Conservation (phyloP, 23 red algal species). For the Agarophyton chilense region DNA sequence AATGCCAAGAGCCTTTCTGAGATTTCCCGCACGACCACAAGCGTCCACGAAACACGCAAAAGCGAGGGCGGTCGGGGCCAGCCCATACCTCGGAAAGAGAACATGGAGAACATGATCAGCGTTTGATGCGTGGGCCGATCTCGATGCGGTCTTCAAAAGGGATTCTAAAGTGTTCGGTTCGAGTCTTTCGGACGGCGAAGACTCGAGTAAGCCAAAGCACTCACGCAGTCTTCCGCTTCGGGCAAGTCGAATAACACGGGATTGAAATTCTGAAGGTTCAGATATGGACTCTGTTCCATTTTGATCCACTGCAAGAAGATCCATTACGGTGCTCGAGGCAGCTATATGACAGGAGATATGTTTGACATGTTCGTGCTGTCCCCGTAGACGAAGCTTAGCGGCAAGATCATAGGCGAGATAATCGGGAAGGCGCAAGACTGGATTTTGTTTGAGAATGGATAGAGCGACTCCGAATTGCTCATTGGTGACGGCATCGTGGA, state of each 20-base stretch:
- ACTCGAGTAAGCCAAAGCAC: neutral
- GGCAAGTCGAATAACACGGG: neutral
- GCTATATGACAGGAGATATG: neutral
- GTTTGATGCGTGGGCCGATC: conserved; percentile 3
- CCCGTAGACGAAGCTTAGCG: conserved; percentile 27
- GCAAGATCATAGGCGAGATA: conserved; percentile 26
- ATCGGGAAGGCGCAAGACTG: conserved; percentile 34
- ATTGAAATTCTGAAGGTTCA: conserved; percentile 13
- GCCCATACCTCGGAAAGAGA: conserved; percentile 23
- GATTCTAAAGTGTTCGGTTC: neutral
- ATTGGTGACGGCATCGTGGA: conserved; percentile 32
- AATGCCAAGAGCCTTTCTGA: conserved; percentile 22
- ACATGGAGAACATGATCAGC: conserved; percentile 22
- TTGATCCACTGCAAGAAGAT: conserved; percentile 4
- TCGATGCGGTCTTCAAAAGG: neutral
- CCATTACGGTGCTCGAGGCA: neutral
- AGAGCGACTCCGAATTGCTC: conserved; percentile 43
- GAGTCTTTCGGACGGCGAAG: conserved; percentile 1
- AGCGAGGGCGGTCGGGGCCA: neutral
- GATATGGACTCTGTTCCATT: neutral
- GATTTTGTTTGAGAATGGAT: conserved; percentile 37
- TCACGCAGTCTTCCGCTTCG: conserved; percentile 5
- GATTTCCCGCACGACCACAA: conserved; percentile 51
- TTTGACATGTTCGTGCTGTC: conserved; percentile 5
- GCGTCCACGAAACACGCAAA: conserved; percentile 32